Evolutionary conservation across 257 asterid genomes (phyloP).

Genomic region (Marsdenia floribunda): DNA sequence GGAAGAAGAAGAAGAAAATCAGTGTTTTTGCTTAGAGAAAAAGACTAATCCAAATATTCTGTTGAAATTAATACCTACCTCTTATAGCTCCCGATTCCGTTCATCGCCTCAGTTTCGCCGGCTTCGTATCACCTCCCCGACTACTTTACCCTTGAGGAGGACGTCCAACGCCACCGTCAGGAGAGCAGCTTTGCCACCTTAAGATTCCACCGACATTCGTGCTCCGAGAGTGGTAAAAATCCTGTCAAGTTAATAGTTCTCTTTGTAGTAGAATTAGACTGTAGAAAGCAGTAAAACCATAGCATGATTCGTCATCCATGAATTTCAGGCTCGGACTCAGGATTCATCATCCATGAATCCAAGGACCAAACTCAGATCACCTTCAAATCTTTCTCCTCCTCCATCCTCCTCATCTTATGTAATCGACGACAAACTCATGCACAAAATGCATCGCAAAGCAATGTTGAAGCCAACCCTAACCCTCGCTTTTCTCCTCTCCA

Average conservation of each 20-base stretch:
- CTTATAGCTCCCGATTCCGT: no score
- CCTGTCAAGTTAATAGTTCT: neutral
- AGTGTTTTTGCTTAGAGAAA: no score
- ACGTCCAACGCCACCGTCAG: neutral
- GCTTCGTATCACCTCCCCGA: neutral
- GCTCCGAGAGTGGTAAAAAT: no score
- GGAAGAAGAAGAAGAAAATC: no score
- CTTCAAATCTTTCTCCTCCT: slow-evolving; percentile 16
- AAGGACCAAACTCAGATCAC: slow-evolving; percentile 31
- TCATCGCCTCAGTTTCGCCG: no score
- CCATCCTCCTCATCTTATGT: neutral
- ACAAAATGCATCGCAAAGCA: slow-evolving; percentile 60
- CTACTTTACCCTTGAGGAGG: neutral
- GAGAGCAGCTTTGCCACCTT: neutral
- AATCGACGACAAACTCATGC: slow-evolving; percentile 6
- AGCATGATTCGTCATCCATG: neutral
- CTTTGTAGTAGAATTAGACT: neutral
- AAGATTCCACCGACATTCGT: neutral
- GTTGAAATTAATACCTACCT: no score
- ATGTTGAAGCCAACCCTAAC: slow-evolving; percentile 49
- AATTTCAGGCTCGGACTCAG: neutral
- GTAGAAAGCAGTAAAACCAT: neutral
- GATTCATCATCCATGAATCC: slow-evolving; percentile 5
- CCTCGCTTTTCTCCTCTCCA: slow-evolving; percentile 35
- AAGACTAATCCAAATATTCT: no score